These are phyloP conservation scores for Trypanosoma platydactyli DNA, from an alignment of 208 protist species.

Conservation along the genomic window DNA sequence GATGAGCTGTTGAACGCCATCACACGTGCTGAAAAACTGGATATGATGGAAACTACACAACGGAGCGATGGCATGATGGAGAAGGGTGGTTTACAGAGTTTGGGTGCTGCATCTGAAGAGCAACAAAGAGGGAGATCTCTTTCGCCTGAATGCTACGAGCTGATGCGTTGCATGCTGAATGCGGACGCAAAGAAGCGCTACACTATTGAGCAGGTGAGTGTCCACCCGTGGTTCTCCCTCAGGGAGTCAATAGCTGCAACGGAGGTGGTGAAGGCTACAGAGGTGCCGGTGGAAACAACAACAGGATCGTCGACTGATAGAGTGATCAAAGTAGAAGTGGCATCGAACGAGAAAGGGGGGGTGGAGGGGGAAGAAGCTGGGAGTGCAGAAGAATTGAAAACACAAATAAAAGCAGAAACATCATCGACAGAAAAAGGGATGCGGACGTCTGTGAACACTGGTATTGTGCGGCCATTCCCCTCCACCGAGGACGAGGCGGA, in stretches of 20 bases:
- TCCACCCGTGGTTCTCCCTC: conserved; percentile 56
- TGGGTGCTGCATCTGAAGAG: too few species aligned
- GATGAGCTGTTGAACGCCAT: conserved; percentile 27
- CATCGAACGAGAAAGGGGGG: not conserved
- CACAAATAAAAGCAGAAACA: not conserved
- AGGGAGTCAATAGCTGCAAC: conserved; percentile 23
- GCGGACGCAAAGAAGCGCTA: conserved; percentile 50
- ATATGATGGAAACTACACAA: conserved; percentile 7
- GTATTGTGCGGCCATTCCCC: not conserved
- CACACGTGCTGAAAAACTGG: conserved; percentile 22
- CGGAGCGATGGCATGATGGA: not conserved
- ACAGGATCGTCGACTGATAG: not conserved
- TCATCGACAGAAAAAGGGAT: not conserved
- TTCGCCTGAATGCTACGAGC: conserved; percentile 37
- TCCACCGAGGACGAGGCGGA: conserved; percentile 4
- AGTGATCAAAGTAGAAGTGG: not conserved
- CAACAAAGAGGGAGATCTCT: not conserved
- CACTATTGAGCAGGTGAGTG: conserved; percentile 58
- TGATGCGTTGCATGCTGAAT: conserved; percentile 65
- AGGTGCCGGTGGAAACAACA: not conserved
- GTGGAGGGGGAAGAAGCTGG: too few species aligned
- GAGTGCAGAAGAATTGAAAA: too few species aligned
- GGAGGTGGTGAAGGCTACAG: conserved; percentile 23
- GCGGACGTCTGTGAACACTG: not conserved
- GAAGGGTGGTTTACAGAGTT: not conserved